Evolutionary conservation across 2,329 filamentous ascomycete genomes (phyloP).

Genomic region (Venturia oleaginea): DNA sequence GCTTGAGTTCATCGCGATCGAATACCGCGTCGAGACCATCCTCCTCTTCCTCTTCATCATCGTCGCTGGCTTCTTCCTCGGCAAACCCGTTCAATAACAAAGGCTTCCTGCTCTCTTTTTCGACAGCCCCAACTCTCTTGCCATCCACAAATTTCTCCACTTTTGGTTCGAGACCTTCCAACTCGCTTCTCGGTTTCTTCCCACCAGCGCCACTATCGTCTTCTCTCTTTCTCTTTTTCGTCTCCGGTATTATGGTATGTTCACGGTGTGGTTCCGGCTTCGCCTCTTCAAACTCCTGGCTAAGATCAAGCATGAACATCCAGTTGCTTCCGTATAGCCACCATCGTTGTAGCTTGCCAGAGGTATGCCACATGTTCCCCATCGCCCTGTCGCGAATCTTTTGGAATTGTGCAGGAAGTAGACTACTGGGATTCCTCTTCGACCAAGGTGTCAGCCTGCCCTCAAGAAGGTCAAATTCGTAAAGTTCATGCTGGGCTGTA

Average conservation of each 20-base stretch:
- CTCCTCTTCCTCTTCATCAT: neutral
- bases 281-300: slow-evolving; percentile 51
- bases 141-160: slow-evolving; percentile 1
- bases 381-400: slow-evolving; percentile 71
- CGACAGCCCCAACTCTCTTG: neutral
- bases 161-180: slow-evolving; percentile 7
- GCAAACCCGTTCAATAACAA: slow-evolving; percentile 18
- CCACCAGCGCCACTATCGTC: slow-evolving; percentile 10
- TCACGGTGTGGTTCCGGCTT: slow-evolving; percentile 6
- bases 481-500: slow-evolving; percentile 57
- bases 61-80: slow-evolving; percentile 12
- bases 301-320: slow-evolving; percentile 86
- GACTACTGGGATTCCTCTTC: slow-evolving; percentile 65
- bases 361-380: slow-evolving; percentile 73
- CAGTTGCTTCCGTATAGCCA: slow-evolving; percentile 86
- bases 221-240: slow-evolving; percentile 10
- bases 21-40: slow-evolving; percentile 1
- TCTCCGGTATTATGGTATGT: neutral
- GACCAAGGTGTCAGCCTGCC: slow-evolving; percentile 80
- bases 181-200: neutral
- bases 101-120: neutral
- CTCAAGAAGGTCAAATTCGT: slow-evolving; percentile 69
- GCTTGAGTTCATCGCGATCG: neutral
- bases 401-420: slow-evolving; percentile 65
- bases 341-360: slow-evolving; percentile 45